Base-by-base conservation (phyloP, 805 yeast genomes). In the Saccharomycopsis microspora region DNA sequence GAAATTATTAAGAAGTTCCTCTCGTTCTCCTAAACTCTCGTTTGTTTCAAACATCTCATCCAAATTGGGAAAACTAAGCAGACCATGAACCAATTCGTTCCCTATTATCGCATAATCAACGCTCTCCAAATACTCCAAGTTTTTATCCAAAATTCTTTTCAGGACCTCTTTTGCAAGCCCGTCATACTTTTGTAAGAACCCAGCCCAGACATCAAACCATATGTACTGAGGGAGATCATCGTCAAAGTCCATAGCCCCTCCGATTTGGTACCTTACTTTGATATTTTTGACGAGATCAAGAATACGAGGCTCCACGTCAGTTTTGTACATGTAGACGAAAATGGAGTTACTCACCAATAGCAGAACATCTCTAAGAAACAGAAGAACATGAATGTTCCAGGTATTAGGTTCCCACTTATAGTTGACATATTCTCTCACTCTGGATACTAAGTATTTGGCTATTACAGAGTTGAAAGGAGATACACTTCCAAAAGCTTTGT, bases 351-450 rank as follows among this genome's bases (percentile, higher is more conserved):
- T 19, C 19, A 19, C 19, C 19, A 19, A 19, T 19, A 19, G 19
- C 19, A 19, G 19, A 19, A 63, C 58, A 42, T 60, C 60, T 46
- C 56, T 52, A 6, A 60, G 56, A 8, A 43, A 54, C 9, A 33
- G 6, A 7, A 43, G 10, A 7, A 42, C 31, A 10, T n/a, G n/a
- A 11, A 43, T 19, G 11, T 58, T 19, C 54, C 57, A 52, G 55
- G 51, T 50, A 51, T 58, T 35, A 56, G 55, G 3, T 54, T 50
- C 36, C 48, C 45, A 47, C 4, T 47, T 43, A 3, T 10, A 4
- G 28, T 53, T 43, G 29, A 44, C 1, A 29, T 44, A 43, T 5
- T 39, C 47, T 7, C n/a, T 10, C 4, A 45, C 34, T 35, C 34
- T 42, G 19, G 52, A 42, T 11, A 42, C 35, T 9, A 49, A 19